A percentile compares a stretch with the other conserved stretches of the same genome.
Conservation (phyloP, 192 early-diverging fungal genomes). For the Ramicandelaber brevisporus region DNA sequence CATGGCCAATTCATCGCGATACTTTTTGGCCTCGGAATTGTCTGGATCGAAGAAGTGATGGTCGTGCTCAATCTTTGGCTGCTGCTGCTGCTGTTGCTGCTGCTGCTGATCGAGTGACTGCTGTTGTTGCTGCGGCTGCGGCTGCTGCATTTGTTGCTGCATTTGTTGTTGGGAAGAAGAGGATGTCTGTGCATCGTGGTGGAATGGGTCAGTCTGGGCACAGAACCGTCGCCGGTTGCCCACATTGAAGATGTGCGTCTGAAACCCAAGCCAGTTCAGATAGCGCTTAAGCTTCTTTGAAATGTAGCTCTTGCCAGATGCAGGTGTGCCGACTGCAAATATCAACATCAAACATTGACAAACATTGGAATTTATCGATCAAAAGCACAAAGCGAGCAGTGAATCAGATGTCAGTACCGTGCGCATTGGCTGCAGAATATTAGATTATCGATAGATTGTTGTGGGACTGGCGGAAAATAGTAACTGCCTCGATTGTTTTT, state of each 20-base stretch:
- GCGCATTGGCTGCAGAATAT: too few species aligned
- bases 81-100: slow-evolving; percentile 7
- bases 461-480: too few species aligned
- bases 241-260: slow-evolving; percentile 81
- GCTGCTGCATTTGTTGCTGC: slow-evolving; percentile 1
- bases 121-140: slow-evolving; percentile 5
- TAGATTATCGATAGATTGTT: too few species aligned
- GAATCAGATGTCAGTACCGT: too few species aligned
- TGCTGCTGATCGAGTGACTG: neutral
- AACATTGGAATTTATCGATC: neutral
- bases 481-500: too few species aligned
- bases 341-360: too few species aligned
- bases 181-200: neutral
- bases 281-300: slow-evolving; percentile 88
- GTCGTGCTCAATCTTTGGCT: slow-evolving; percentile 28
- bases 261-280: slow-evolving; percentile 53
- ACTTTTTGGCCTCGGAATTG: slow-evolving; percentile 43
- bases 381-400: neutral
- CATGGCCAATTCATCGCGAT: slow-evolving; percentile 71
- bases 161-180: neutral
- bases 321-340: slow-evolving; percentile 61
- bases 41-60: slow-evolving; percentile 83
- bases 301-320: slow-evolving; percentile 85
- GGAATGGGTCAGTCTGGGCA: slow-evolving; percentile 11
- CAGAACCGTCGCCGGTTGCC: slow-evolving; percentile 71